These are phyloP conservation scores for Picea sitchensis DNA, from an alignment of 75 land plant genomes.

Conservation along the genomic window DNA sequence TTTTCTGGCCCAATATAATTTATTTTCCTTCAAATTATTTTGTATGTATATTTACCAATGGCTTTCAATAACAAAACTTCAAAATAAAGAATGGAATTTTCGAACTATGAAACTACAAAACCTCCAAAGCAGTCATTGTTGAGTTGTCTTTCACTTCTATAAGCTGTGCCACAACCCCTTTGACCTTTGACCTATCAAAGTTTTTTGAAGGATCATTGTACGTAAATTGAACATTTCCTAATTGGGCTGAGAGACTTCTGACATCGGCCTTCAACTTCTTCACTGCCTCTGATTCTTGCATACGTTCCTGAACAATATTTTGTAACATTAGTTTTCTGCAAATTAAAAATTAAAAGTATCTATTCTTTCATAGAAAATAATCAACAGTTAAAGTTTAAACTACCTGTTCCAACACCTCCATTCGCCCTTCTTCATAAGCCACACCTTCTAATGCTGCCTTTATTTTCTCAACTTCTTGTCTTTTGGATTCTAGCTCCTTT, in stretches of 20 bases:
- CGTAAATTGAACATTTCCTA: slow-evolving; percentile 74
- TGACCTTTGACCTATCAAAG: slow-evolving; percentile 93
- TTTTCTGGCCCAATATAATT: not conserved
- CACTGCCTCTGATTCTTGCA: slow-evolving; percentile 55
- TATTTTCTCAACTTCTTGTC: slow-evolving; percentile 70
- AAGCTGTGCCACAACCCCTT: slow-evolving; percentile 97
- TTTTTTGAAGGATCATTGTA: slow-evolving; percentile 76
- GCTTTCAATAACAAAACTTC: not conserved
- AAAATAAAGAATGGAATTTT: not conserved
- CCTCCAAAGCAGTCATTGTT: slow-evolving; percentile 94
- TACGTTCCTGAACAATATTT: slow-evolving; percentile 44
- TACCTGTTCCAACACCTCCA: slow-evolving; percentile 91
- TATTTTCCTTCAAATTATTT: not conserved
- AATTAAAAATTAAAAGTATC: not conserved
- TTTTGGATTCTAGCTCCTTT: slow-evolving; percentile 65
- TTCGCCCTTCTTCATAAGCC: slow-evolving; percentile 66
- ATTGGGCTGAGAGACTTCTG: slow-evolving; percentile 59
- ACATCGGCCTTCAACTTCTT: slow-evolving; percentile 77
- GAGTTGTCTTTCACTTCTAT: slow-evolving; percentile 88
- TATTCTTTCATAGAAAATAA: not conserved
- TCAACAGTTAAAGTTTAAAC: not conserved
- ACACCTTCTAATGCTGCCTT: slow-evolving; percentile 48
- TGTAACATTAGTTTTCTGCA: not conserved
- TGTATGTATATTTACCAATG: not conserved
- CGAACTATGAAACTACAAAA: slow-evolving; percentile 11